These are phyloP conservation scores for Penicillium rolfsii DNA, from an alignment of 2,329 filamentous ascomycete species.

Conservation along the genomic window DNA sequence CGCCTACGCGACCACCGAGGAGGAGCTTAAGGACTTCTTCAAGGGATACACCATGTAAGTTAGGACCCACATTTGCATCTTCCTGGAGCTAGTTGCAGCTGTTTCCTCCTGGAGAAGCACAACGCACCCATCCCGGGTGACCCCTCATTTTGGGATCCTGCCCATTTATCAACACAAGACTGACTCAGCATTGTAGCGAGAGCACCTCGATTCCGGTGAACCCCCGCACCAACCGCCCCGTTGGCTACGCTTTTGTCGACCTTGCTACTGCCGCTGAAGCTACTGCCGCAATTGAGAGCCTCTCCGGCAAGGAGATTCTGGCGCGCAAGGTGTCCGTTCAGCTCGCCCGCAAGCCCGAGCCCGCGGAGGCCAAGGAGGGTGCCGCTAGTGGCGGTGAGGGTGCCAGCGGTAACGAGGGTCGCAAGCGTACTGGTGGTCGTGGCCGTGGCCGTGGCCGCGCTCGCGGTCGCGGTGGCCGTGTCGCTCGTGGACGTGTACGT, in stretches of 20 bases:
- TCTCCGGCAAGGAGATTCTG: conserved; percentile 96
- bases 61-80: not conserved
- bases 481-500: conserved; percentile 64
- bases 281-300: conserved; percentile 90
- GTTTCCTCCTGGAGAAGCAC: not conserved
- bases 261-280: conserved; percentile 93
- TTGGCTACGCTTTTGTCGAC: conserved; percentile 98
- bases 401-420: conserved; percentile 66
- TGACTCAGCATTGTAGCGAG: conserved; percentile 65
- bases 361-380: conserved; percentile 77
- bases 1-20: conserved; percentile 99
- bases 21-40: conserved; percentile 99
- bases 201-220: conserved; percentile 99
- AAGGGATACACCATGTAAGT: conserved; percentile 99
- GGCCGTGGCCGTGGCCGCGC: conserved; percentile 67
- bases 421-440: conserved; percentile 65
- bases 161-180: conserved; percentile 28
- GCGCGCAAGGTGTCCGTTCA: conserved; percentile 99
- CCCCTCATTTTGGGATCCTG: conserved; percentile 1
- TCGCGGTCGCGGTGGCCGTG: conserved; percentile 68
- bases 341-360: conserved; percentile 95
- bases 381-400: conserved; percentile 73
- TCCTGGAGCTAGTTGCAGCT: not conserved
- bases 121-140: not conserved
- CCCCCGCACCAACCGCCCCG: conserved; percentile 95